These are phyloP conservation scores for Glycine latifolia DNA, from an alignment of 306 rosid species.

Conservation along the genomic window DNA sequence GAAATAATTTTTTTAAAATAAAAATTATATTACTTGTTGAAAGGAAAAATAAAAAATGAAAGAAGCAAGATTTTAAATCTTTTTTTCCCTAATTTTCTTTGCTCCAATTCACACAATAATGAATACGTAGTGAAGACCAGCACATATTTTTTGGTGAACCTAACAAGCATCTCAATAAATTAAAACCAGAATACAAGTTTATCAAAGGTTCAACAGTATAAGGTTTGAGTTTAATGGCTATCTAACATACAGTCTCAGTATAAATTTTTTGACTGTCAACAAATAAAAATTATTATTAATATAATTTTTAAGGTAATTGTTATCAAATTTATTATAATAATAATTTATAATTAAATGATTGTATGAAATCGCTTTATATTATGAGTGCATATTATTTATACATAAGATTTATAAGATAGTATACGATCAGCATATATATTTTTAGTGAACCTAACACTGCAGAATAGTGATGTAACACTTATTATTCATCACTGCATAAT, in stretches of 20 bases:
- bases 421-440: not conserved
- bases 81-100: not conserved
- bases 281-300: too few relatives aligned
- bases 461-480: not conserved
- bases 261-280: too few relatives aligned
- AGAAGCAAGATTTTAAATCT: not conserved
- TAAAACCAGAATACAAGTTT: not conserved
- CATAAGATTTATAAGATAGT: too few relatives aligned
- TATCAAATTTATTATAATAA: too few relatives aligned
- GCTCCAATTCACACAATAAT: not conserved
- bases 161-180: not conserved
- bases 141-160: not conserved
- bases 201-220: not conserved
- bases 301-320: too few relatives aligned
- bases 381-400: too few relatives aligned
- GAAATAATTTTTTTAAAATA: not conserved
- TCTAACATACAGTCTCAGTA: too few relatives aligned
- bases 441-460: not conserved
- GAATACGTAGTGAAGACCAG: too few relatives aligned
- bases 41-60: not conserved
- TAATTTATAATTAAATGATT: too few relatives aligned
- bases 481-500: not conserved
- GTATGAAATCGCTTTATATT: too few relatives aligned
- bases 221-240: too few relatives aligned
- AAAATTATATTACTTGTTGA: not conserved